Evolutionary conservation across 306 rosid genomes (phyloP).

Genomic region (Citrullus mucosospermus): DNA sequence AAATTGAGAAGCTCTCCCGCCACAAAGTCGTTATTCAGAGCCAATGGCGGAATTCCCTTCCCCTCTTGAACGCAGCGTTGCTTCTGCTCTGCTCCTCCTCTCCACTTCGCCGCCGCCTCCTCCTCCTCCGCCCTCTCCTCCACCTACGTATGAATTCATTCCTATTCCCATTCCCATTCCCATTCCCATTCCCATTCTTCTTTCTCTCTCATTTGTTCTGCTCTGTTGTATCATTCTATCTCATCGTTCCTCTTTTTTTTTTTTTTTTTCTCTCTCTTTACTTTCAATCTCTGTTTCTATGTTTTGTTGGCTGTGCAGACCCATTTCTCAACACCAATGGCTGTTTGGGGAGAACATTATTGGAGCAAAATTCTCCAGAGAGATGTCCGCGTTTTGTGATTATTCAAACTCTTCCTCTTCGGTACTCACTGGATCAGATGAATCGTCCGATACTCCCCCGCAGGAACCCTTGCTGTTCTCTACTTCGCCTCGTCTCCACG

Average conservation of each 20-base stretch:
- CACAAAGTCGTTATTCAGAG: conserved; percentile 16
- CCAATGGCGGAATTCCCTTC: conserved; percentile 48
- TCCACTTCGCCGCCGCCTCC: conserved; percentile 17
- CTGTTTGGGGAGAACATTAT: conserved; percentile 12
- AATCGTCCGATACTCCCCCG: conserved; percentile 25
- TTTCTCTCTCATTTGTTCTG: not conserved
- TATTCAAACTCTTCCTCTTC: conserved; percentile 35
- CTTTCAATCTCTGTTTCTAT: conserved; percentile 8
- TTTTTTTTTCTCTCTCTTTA: not conserved
- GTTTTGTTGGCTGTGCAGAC: conserved; percentile 21
- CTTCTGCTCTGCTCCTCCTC: conserved; percentile 78
- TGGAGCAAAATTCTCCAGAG: conserved; percentile 12
- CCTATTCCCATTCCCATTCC: not conserved
- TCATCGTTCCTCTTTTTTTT: not conserved
- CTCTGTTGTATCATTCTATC: not conserved
- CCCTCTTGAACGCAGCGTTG: conserved; percentile 45
- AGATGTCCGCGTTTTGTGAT: conserved; percentile 13
- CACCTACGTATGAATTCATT: not conserved
- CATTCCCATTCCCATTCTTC: not conserved
- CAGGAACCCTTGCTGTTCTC: conserved; percentile 20
- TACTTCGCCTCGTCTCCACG: conserved; percentile 24
- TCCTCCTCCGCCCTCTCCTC: conserved; percentile 19
- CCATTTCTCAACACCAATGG: conserved; percentile 10
- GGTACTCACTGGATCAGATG: conserved; percentile 23
- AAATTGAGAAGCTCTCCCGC: conserved; percentile 30